Conservation (phyloP, 2,329 filamentous ascomycete genomes). For the Bipolaris sorokiniana region DNA sequence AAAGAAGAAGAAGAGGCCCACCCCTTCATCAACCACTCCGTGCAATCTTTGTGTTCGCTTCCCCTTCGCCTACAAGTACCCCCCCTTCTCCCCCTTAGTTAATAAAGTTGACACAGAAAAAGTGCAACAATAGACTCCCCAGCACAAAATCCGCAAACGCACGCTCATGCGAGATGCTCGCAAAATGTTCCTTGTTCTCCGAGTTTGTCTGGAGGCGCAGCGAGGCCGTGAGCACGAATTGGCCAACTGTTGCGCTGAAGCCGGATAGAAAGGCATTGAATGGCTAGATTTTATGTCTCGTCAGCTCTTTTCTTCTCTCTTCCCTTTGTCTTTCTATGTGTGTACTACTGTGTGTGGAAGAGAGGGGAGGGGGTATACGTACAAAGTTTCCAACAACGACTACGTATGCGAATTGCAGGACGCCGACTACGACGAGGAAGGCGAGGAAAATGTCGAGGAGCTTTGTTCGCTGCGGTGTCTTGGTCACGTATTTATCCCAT, state of each 20-base stretch:
- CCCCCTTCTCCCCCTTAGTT: conserved; percentile 67
- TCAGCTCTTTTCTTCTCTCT: not conserved
- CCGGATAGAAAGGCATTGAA: conserved; percentile 99
- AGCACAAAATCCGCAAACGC: conserved; percentile 97
- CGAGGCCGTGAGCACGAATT: conserved; percentile 92
- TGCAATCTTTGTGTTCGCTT: too few species aligned
- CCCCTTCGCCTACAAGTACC: too few species aligned
- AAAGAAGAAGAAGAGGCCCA: not conserved
- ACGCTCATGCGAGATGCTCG: conserved; percentile 77
- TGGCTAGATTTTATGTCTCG: conserved; percentile 64
- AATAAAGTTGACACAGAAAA: conserved; percentile 99
- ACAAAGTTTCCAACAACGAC: conserved; percentile 93
- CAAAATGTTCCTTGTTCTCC: conserved; percentile 79
- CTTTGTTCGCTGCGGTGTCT: conserved; percentile 89
- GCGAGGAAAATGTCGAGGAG: conserved; percentile 89
- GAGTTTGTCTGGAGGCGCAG: conserved; percentile 91
- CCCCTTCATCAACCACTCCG: not conserved
- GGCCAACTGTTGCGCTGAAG: conserved; percentile 91
- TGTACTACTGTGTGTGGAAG: not conserved
- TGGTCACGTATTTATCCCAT: conserved; percentile 76
- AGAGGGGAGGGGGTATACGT: conserved; percentile 51
- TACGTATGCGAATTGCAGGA: conserved; percentile 93
- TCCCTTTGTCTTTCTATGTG: too few species aligned
- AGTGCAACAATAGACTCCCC: conserved; percentile 93
- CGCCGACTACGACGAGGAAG: conserved; percentile 84